Evolutionary conservation across 2,329 filamentous ascomycete genomes (phyloP).

Genomic region (Lachnellula cervina): DNA sequence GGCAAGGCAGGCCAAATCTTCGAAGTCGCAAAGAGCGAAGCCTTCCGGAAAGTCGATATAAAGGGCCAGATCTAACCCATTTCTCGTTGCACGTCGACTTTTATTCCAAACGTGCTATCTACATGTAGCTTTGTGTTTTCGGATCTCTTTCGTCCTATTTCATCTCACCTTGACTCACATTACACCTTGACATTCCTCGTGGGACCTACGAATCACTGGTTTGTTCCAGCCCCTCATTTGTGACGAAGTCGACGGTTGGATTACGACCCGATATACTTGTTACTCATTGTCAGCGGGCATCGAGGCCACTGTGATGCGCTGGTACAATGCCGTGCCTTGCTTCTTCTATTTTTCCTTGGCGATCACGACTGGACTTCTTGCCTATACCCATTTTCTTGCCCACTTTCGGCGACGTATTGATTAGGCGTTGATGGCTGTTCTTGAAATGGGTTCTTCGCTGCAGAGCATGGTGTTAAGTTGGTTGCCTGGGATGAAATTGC

Average conservation of each 20-base stretch:
- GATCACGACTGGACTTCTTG: constrained; percentile 3
- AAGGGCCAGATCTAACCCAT: constrained; percentile 78
- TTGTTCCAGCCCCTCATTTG: constrained; percentile 9
- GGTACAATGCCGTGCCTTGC: neutral
- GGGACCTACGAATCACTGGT: constrained; percentile 14
- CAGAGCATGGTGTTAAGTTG: too few relatives aligned
- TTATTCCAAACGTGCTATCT: constrained; percentile 15
- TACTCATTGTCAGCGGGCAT: constrained; percentile 7
- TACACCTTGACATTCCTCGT: constrained; percentile 6
- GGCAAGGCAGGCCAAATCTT: constrained; percentile 70
- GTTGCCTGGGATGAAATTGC: too few relatives aligned
- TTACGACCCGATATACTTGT: constrained; percentile 8
- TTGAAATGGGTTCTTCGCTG: too few relatives aligned
- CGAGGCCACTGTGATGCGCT: constrained; percentile 1
- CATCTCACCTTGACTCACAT: constrained; percentile 14
- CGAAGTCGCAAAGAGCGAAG: constrained; percentile 65
- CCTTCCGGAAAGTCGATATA: constrained; percentile 88
- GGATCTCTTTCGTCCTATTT: constrained; percentile 18
- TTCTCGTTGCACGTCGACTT: constrained; percentile 12
- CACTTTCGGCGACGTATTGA: neutral
- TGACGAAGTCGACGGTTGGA: constrained; percentile 12
- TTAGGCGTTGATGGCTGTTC: neutral
- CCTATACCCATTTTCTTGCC: constrained; percentile 14
- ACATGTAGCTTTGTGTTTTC: constrained; percentile 12
- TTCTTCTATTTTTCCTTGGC: constrained; percentile 5